Percentiles rank a stretch among this genome's conserved stretches.
These are phyloP conservation scores for Backusella mclennaniae DNA, from an alignment of 192 early-diverging fungal species.

Conservation along the genomic window DNA sequence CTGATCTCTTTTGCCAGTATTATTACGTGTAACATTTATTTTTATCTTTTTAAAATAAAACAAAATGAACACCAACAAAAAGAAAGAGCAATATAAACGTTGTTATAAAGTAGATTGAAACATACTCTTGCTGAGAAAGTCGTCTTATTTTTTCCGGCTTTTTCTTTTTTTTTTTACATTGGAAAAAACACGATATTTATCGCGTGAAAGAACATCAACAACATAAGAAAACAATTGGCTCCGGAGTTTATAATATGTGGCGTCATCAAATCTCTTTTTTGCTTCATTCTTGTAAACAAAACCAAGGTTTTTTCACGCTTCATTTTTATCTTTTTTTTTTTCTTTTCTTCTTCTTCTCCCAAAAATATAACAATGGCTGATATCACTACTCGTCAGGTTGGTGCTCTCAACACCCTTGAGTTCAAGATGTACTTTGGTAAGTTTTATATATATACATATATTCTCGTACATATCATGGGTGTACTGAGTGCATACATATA, in stretches of 20 bases:
- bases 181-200: neutral
- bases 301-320: too few relatives aligned
- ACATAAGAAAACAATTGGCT: neutral
- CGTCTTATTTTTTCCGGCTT: neutral
- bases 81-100: neutral
- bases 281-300: neutral
- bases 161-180: neutral
- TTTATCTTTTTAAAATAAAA: neutral
- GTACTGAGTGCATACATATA: slow-evolving; percentile 14
- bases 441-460: neutral
- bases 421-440: slow-evolving; percentile 87
- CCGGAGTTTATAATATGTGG: neutral
- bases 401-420: slow-evolving; percentile 86
- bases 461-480: neutral
- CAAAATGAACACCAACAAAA: neutral
- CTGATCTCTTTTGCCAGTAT: neutral
- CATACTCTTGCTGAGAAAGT: neutral
- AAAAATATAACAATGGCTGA: slow-evolving; percentile 44
- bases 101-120: neutral
- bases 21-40: neutral
- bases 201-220: slow-evolving; percentile 3
- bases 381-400: slow-evolving; percentile 82
- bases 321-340: slow-evolving; percentile 16
- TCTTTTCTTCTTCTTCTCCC: neutral
- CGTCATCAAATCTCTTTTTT: slow-evolving; percentile 7